phyloP scores from a whole-genome alignment of 2,329 filamentous ascomycete genomes.

The Fusarium virguliforme region DNA sequence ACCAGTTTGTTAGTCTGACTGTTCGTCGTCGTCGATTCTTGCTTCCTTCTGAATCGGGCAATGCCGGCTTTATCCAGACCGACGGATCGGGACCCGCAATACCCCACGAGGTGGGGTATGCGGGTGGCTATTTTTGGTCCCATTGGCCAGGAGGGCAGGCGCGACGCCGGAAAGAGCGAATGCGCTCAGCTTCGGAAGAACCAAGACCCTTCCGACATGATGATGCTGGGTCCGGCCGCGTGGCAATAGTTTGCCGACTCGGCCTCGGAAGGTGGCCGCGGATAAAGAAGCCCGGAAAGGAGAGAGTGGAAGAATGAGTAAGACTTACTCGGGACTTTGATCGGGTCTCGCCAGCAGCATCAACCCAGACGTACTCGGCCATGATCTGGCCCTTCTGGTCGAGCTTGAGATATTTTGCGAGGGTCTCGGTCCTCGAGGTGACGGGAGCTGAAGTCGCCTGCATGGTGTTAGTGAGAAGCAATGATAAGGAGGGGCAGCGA shows the following conservation, averaged over 20 bases:
- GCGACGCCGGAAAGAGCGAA: constrained; percentile 31
- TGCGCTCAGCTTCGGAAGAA: constrained; percentile 25
- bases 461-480: constrained; percentile 34
- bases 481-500: constrained; percentile 26
- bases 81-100: constrained; percentile 23
- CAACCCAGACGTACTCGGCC: constrained; percentile 98
- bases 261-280: constrained; percentile 19
- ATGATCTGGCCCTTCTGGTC: constrained; percentile 91
- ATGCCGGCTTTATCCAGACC: constrained; percentile 30
- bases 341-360: constrained; percentile 84
- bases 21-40: not conserved
- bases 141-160: constrained; percentile 28
- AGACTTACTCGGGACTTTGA: constrained; percentile 94
- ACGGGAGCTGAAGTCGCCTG: constrained; percentile 39
- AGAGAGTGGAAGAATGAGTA: constrained; percentile 21
- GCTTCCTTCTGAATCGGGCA: constrained; percentile 15
- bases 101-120: constrained; percentile 18
- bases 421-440: constrained; percentile 58
- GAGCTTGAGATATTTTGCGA: constrained; percentile 92
- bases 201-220: constrained; percentile 16
- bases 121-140: constrained; percentile 24
- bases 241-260: constrained; percentile 21
- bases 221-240: constrained; percentile 25
- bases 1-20: not conserved
- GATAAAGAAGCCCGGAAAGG: constrained; percentile 13